Evolutionary conservation across 495 filamentous ascomycete species (phyloP).

Genomic region (Apiosordaria backusii): DNA sequence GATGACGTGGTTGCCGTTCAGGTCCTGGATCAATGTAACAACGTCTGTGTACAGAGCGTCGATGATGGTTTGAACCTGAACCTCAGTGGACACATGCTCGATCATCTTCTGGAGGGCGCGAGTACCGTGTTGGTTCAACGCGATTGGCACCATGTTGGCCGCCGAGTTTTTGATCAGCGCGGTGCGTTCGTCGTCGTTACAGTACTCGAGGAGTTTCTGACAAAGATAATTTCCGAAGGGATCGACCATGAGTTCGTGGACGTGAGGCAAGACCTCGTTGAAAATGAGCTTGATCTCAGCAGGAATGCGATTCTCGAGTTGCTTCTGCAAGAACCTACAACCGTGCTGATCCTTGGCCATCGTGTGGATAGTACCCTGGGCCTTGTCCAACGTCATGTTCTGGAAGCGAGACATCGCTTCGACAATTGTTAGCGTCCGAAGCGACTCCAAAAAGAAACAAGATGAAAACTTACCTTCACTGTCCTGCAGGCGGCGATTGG

Average conservation of each 20-base stretch:
- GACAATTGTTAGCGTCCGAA: constrained; percentile 1
- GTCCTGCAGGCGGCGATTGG: constrained; percentile 62
- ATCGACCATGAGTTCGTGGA: constrained; percentile 97
- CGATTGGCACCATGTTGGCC: constrained; percentile 80
- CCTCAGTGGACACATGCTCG: constrained; percentile 79
- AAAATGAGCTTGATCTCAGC: constrained; percentile 90
- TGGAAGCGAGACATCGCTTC: constrained; percentile 65
- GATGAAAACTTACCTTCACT: constrained; percentile 51
- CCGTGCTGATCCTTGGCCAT: constrained; percentile 97
- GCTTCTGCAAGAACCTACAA: constrained; percentile 92
- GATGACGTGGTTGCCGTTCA: constrained; percentile 98
- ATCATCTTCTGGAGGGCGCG: constrained; percentile 99
- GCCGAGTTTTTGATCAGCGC: constrained; percentile 85
- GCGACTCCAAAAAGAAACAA: neutral
- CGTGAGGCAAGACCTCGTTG: constrained; percentile 82
- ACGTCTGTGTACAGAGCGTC: constrained; percentile 71
- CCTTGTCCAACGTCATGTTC: constrained; percentile 72
- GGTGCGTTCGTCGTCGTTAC: constrained; percentile 90
- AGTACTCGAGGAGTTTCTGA: constrained; percentile 93
- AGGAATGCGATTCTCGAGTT: constrained; percentile 83
- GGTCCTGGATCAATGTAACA: constrained; percentile 88
- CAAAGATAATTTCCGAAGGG: constrained; percentile 98
- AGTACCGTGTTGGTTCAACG: constrained; percentile 94
- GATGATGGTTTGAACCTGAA: constrained; percentile 78
- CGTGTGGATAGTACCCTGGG: constrained; percentile 74